Base-by-base conservation (phyloP, 208 protist species). In the Naegleria fowleri region DNA sequence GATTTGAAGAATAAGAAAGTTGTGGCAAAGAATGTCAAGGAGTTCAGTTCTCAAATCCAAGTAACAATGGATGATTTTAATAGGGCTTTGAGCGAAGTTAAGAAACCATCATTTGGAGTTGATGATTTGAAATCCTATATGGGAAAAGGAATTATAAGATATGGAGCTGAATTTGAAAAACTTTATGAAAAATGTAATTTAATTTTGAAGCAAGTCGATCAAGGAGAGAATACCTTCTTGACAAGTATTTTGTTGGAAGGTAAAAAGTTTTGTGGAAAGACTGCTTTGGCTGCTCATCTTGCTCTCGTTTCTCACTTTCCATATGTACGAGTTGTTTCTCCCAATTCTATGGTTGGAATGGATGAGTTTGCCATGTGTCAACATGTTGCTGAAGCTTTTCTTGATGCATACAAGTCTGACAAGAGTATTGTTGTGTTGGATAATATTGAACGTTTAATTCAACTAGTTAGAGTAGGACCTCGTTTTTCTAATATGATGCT, bases 401-500 rank as follows among this genome's bases (percentile, higher is more conserved):
- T 99, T 91, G 98, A 99, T 93, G 97, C 98, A 43, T 99, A 99
- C 95, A 98, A 98, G 93, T 99, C 98, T 22, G 94, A 96, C 22
- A 67, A 95, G 11, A 97, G 95, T 92, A 95, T 98, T 76, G 97
- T 99, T 84, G 97, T 99, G 43, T 94, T 99, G 40, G 99, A 99
- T 92, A 97, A 99, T 91, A 91, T 99, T 79, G 99, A 99, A 95
- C 96, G 96, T 19, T 93, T 98, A 52, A 96, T 98, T 91, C 97
- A 99, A 59, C 99, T 99, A 92, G 98, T 97, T 16, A 94, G 95
- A 55, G 96, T 99, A 76, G 99, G 99, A 11, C 97, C 98, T 33
- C 96, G 98, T 51, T 99, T 99, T 95, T 99, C 98, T 52, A 99
- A 99, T 93, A 91, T 94, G 19, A 95, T 99, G 40, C 95, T 99